Percentiles rank a stretch among this genome's conserved stretches.
Conservation (phyloP, 768 basidiomycete genomes). For the Mycena chlorophos region DNA sequence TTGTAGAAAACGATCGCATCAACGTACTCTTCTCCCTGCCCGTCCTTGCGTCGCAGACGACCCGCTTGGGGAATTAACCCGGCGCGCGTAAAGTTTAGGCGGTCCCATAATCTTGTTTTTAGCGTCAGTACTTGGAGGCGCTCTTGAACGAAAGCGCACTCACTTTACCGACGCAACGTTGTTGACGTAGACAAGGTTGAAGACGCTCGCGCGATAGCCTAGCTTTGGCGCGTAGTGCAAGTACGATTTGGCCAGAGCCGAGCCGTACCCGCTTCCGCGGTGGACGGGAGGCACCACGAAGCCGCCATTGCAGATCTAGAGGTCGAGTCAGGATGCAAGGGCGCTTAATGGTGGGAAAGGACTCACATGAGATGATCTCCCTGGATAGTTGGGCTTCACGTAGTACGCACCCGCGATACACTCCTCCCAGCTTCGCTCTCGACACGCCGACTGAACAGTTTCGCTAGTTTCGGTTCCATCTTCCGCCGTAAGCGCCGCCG, state of each 20-base stretch:
- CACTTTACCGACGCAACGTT: slow-evolving; percentile 75
- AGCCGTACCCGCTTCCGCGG: slow-evolving; percentile 68
- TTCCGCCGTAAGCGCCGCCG: slow-evolving; percentile 12
- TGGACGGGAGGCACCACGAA: slow-evolving; percentile 73
- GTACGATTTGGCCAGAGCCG: slow-evolving; percentile 72
- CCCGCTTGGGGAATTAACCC: slow-evolving; percentile 80
- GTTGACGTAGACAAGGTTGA: slow-evolving; percentile 89
- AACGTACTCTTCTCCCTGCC: slow-evolving; percentile 79
- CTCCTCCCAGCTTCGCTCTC: slow-evolving; percentile 60
- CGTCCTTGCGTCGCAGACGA: slow-evolving; percentile 63
- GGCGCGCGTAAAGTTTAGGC: slow-evolving; percentile 73
- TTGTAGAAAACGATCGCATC: slow-evolving; percentile 88
- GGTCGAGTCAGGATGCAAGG: slow-evolving; percentile 1
- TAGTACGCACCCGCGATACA: slow-evolving; percentile 80
- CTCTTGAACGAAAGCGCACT: slow-evolving; percentile 23
- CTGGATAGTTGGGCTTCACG: slow-evolving; percentile 89
- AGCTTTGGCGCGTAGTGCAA: slow-evolving; percentile 77
- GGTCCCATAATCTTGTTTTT: slow-evolving; percentile 73
- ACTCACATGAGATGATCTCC: slow-evolving; percentile 85
- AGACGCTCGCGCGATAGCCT: slow-evolving; percentile 78
- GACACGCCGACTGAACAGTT: slow-evolving; percentile 46
- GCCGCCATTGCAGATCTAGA: slow-evolving; percentile 84
- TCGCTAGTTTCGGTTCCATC: slow-evolving; percentile 27
- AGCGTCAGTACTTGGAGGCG: slow-evolving; percentile 3
- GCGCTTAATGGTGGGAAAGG: background rate